These are phyloP conservation scores for Chloromonas sp. DNA, from an alignment of 163 green algal genomes.

Conservation along the genomic window DNA sequence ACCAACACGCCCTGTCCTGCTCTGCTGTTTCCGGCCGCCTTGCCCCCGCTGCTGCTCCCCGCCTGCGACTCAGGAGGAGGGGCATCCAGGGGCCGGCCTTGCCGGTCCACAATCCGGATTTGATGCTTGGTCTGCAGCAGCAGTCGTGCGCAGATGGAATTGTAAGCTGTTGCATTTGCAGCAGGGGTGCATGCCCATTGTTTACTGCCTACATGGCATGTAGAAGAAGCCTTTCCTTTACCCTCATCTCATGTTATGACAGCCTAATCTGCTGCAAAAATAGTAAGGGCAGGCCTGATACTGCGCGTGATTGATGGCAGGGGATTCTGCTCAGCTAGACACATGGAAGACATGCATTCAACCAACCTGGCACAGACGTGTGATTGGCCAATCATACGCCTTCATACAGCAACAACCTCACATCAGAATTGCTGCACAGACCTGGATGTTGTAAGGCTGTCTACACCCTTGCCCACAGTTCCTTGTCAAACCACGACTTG, in stretches of 20 bases:
- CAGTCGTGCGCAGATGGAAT: background rate
- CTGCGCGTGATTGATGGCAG: no score
- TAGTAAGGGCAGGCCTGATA: background rate
- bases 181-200: background rate
- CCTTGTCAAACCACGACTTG: background rate
- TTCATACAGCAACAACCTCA: no score
- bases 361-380: no score
- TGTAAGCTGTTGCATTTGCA: background rate
- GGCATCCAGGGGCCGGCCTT: background rate
- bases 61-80: background rate
- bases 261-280: no score
- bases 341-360: no score
- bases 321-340: no score
- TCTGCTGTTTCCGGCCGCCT: background rate
- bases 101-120: constrained; percentile 20
- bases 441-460: background rate
- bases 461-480: background rate
- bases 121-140: constrained; percentile 29
- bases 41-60: background rate
- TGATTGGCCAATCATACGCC: no score
- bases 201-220: background rate
- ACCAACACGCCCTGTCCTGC: background rate
- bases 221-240: background rate
- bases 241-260: no score
- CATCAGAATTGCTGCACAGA: background rate